phyloP scores from a whole-genome alignment of 1,284 basidiomycete species.

The Ustanciosporium gigantosporum region DNA sequence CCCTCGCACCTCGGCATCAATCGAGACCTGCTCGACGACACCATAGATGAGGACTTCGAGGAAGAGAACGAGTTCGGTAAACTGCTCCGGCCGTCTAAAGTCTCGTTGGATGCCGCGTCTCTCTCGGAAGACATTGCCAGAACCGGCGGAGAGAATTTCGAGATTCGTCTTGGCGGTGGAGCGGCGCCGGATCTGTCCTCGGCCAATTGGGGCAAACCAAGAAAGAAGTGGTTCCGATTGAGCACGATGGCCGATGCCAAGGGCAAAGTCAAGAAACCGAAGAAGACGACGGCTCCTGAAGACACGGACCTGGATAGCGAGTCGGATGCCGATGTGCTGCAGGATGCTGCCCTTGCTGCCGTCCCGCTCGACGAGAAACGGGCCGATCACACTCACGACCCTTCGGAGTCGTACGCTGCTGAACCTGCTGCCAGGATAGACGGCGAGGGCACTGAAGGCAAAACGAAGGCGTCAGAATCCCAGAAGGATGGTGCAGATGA shows the following conservation, averaged over 20 bases:
- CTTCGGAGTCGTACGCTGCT: constrained; percentile 13
- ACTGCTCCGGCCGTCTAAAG: neutral
- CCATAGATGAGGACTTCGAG: constrained; percentile 2
- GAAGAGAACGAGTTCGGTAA: constrained; percentile 12
- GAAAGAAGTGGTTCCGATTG: constrained; percentile 44
- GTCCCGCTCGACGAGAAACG: constrained; percentile 3
- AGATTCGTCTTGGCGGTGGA: constrained; percentile 23
- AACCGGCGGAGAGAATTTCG: constrained; percentile 27
- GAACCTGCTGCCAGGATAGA: constrained; percentile 14
- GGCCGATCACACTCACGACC: neutral
- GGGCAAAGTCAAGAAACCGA: constrained; percentile 16
- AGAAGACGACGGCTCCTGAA: constrained; percentile 2
- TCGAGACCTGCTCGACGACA: constrained; percentile 18
- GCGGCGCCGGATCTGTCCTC: constrained; percentile 33
- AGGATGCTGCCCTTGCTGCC: neutral
- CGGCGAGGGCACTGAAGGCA: neutral
- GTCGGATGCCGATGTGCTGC: constrained; percentile 17
- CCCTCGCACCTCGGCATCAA: constrained; percentile 46
- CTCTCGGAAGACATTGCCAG: constrained; percentile 22
- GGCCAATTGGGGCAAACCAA: constrained; percentile 42
- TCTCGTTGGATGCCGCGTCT: constrained; percentile 10
- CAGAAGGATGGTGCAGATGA: constrained; percentile 40
- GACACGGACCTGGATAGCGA: constrained; percentile 23
- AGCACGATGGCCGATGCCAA: constrained; percentile 38
- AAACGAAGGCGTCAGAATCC: neutral